Conservation (phyloP, 768 basidiomycete species). For the Hericium erinaceus region DNA sequence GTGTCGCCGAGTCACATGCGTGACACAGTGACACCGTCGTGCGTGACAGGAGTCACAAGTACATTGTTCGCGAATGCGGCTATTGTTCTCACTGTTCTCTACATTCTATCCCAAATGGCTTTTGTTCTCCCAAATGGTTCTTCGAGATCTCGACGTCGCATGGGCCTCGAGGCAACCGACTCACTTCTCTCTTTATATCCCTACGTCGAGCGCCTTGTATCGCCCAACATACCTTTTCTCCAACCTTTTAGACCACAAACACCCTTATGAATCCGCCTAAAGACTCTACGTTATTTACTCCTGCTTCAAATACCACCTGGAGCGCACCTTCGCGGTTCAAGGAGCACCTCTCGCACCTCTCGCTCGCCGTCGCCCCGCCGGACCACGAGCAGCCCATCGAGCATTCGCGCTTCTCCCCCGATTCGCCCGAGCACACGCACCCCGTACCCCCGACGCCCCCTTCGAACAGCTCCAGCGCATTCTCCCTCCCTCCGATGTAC, state of each 20-base stretch:
- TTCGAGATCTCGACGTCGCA: not conserved
- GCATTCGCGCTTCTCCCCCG: slow-evolving; percentile 35
- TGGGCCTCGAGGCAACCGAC: not conserved
- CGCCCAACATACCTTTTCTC: not conserved
- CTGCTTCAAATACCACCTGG: not conserved
- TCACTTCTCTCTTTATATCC: not conserved
- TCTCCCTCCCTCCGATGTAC: slow-evolving; percentile 16
- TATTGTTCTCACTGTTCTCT: not conserved
- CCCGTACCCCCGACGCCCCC: slow-evolving; percentile 18
- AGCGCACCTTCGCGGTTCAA: slow-evolving; percentile 1
- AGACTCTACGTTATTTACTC: not conserved
- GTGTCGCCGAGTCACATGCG: not conserved
- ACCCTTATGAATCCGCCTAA: slow-evolving; percentile 4
- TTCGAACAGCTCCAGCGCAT: not conserved
- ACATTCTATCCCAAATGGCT: not conserved
- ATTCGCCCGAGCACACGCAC: slow-evolving; percentile 24
- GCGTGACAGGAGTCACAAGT: not conserved
- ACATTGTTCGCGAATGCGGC: not conserved
- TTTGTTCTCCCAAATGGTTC: not conserved
- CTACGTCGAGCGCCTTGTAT: not conserved
- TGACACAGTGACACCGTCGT: not conserved
- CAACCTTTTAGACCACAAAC: not conserved
- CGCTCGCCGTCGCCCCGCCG: slow-evolving; percentile 10
- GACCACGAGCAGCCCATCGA: slow-evolving; percentile 19
- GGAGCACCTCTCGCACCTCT: slow-evolving; percentile 8